These are phyloP conservation scores for Aspergillus cristatus DNA, from an alignment of 495 filamentous ascomycete genomes.

Conservation along the genomic window DNA sequence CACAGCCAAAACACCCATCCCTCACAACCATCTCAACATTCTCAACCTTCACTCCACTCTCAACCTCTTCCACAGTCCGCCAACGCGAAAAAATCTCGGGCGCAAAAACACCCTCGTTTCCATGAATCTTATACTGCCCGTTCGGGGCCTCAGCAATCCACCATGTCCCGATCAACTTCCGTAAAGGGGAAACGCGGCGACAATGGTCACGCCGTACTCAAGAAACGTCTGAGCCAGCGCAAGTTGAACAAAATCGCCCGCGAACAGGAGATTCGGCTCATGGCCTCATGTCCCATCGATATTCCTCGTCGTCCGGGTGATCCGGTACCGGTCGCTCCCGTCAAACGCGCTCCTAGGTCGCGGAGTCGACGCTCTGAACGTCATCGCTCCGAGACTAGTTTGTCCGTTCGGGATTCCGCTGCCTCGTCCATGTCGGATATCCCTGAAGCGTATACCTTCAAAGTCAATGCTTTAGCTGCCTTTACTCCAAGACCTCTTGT, in stretches of 20 bases:
- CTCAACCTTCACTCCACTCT: no score
- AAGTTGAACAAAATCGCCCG: slow-evolving; percentile 62
- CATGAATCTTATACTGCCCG: slow-evolving; percentile 28
- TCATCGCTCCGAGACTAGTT: slow-evolving; percentile 59
- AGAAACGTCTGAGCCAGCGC: slow-evolving; percentile 69
- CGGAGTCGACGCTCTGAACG: slow-evolving; percentile 51
- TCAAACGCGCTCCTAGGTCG: slow-evolving; percentile 48
- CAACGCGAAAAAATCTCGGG: no score
- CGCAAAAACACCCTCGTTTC: slow-evolving; percentile 24
- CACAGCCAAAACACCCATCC: slow-evolving; percentile 14
- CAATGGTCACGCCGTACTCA: slow-evolving; percentile 42
- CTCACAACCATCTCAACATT: slow-evolving; percentile 2
- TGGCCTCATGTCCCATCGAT: slow-evolving; percentile 57
- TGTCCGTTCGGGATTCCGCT: slow-evolving; percentile 63
- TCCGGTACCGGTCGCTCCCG: slow-evolving; percentile 33
- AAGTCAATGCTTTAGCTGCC: slow-evolving; percentile 61
- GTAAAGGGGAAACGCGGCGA: slow-evolving; percentile 52
- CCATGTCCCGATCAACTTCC: slow-evolving; percentile 44
- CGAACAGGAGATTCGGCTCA: slow-evolving; percentile 79
- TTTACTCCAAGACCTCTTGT: slow-evolving; percentile 74
- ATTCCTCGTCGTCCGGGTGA: slow-evolving; percentile 49
- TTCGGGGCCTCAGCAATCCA: slow-evolving; percentile 33
- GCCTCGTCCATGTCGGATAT: slow-evolving; percentile 62
- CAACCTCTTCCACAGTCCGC: no score
- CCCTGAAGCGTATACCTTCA: slow-evolving; percentile 63